These are phyloP conservation scores for Porcisia hertigi DNA, from an alignment of 208 protist species.

Conservation along the genomic window DNA sequence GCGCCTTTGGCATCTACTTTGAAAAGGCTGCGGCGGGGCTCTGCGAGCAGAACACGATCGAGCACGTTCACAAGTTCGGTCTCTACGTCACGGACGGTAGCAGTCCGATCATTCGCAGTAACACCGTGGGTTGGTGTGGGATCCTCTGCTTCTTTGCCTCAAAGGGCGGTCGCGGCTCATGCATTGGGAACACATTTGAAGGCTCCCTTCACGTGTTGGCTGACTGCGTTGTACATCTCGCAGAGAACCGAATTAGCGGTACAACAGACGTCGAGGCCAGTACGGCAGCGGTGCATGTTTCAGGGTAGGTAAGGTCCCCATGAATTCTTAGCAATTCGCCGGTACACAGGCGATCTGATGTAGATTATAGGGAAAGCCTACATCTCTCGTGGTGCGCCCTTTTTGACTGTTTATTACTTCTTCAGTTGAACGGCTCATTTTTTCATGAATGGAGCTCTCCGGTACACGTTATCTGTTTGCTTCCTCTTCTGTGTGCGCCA, in stretches of 20 bases:
- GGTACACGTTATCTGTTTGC: neutral
- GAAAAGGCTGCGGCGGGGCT: slow-evolving; percentile 46
- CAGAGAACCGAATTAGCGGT: slow-evolving; percentile 67
- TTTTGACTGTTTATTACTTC: neutral
- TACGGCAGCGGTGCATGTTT: neutral
- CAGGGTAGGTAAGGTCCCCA: neutral
- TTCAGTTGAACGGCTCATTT: neutral
- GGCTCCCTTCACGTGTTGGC: slow-evolving; percentile 71
- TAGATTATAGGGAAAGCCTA: neutral
- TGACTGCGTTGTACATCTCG: slow-evolving; percentile 59
- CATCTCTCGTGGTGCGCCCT: neutral
- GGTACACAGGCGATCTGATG: neutral
- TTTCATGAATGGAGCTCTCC: neutral
- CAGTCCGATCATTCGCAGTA: slow-evolving; percentile 69
- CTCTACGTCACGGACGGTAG: slow-evolving; percentile 74
- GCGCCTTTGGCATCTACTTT: slow-evolving; percentile 77
- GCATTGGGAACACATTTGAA: slow-evolving; percentile 78
- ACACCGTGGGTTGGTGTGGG: slow-evolving; percentile 73
- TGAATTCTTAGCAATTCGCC: neutral
- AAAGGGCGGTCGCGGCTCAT: slow-evolving; percentile 56
- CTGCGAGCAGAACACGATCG: slow-evolving; percentile 75
- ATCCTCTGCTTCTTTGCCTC: slow-evolving; percentile 74
- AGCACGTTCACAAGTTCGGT: slow-evolving; percentile 80
- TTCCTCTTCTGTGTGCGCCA: neutral
- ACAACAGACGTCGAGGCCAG: slow-evolving; percentile 52